phyloP scores from a whole-genome alignment of 768 basidiomycete genomes.

The Pulveroboletus sp. region DNA sequence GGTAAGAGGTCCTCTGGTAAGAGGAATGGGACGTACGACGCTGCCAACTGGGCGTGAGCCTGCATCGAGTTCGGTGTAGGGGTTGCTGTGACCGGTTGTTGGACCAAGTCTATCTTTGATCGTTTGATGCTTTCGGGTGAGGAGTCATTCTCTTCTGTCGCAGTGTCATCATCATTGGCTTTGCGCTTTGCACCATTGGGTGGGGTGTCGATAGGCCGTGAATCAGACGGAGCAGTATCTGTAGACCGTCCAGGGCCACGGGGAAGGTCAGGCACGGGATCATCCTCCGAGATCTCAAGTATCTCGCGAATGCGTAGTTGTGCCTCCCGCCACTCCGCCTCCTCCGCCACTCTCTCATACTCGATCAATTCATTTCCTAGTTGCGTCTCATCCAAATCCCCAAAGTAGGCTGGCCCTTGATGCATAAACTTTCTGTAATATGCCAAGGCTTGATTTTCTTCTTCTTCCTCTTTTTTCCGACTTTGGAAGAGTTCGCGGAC shows the following conservation, averaged over 20 bases:
- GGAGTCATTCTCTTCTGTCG: constrained; percentile 29
- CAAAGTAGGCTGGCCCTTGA: constrained; percentile 86
- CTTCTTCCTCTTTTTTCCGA: constrained; percentile 81
- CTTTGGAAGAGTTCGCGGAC: constrained; percentile 92
- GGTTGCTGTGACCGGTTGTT: constrained; percentile 1
- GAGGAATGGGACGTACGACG: constrained; percentile 72
- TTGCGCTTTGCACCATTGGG: constrained; percentile 49
- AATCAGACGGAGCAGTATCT: constrained; percentile 11
- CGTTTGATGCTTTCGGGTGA: constrained; percentile 28
- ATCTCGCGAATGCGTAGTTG: constrained; percentile 49
- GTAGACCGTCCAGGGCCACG: constrained; percentile 18
- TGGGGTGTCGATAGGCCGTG: constrained; percentile 18
- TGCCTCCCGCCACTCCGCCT: constrained; percentile 68
- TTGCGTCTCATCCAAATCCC: constrained; percentile 76
- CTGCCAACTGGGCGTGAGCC: constrained; percentile 50
- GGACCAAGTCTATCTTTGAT: constrained; percentile 18
- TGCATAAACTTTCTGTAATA: constrained; percentile 87
- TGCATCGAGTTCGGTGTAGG: constrained; percentile 14
- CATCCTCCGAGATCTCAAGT: constrained; percentile 48
- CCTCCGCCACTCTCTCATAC: constrained; percentile 68
- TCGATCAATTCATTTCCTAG: constrained; percentile 56
- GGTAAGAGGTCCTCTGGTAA: constrained; percentile 64
- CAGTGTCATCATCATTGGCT: constrained; percentile 40
- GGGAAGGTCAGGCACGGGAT: constrained; percentile 49
- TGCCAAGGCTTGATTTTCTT: constrained; percentile 71